Conservation (phyloP, 345 rosid species). For the Eucalyptus camaldulensis region DNA sequence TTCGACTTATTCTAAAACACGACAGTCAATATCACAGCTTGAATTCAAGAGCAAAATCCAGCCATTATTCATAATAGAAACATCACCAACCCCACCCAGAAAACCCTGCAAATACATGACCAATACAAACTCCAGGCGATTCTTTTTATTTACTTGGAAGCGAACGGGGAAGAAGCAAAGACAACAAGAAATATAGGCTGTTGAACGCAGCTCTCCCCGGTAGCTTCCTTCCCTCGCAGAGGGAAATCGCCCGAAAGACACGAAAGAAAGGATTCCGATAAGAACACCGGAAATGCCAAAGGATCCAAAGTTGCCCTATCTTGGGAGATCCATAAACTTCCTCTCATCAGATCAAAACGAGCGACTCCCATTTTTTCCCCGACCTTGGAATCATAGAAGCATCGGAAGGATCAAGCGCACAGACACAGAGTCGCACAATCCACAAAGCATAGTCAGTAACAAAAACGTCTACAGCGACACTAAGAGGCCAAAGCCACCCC, state of each 20-base stretch:
- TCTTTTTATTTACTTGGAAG: background rate
- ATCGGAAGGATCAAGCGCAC: background rate
- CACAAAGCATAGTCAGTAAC: background rate
- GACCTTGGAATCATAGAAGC: background rate
- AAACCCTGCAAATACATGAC: background rate
- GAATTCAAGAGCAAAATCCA: background rate
- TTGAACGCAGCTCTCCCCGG: background rate
- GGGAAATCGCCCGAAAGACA: background rate
- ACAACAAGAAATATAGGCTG: background rate
- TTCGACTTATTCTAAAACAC: background rate
- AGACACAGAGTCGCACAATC: background rate
- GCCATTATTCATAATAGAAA: background rate
- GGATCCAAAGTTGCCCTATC: conserved; percentile 49
- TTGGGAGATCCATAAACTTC: background rate
- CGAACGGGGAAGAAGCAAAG: background rate
- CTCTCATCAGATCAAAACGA: background rate
- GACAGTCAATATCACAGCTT: background rate
- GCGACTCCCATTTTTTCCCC: background rate
- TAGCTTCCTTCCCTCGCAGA: background rate
- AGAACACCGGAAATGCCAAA: conserved; percentile 32
- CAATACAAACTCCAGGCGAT: background rate
- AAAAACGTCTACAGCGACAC: background rate
- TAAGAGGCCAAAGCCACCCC: background rate
- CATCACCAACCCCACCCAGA: background rate
- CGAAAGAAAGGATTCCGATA: background rate